Evolutionary conservation across 768 basidiomycete species (phyloP).

Genomic region (Tylopilus cervinicoccineus): DNA sequence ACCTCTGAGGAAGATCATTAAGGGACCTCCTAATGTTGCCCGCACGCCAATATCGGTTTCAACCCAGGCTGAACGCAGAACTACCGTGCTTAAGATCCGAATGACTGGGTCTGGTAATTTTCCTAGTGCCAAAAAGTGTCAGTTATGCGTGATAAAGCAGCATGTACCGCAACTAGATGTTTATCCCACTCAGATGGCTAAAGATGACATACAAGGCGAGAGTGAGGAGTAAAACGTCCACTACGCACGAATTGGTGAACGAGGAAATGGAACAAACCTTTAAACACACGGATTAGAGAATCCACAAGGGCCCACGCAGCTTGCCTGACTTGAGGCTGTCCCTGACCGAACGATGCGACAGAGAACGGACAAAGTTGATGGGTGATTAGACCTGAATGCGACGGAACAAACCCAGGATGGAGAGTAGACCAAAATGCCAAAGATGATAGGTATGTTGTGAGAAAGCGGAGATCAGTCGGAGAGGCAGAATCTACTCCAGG

Average conservation of each 20-base stretch:
- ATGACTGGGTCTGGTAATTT: constrained; percentile 31
- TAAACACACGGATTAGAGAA: constrained; percentile 39
- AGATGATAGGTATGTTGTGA: constrained; percentile 18
- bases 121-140: constrained; percentile 12
- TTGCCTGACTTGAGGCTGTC: constrained; percentile 70
- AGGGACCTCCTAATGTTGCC: constrained; percentile 61
- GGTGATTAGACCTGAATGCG: constrained; percentile 28
- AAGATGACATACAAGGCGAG: not conserved
- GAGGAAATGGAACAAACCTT: constrained; percentile 35
- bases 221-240: not conserved
- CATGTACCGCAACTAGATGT: not conserved
- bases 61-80: constrained; percentile 65
- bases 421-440: constrained; percentile 59
- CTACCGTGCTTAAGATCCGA: constrained; percentile 48
- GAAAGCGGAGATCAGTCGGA: not conserved
- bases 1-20: constrained; percentile 74
- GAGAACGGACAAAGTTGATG: constrained; percentile 23
- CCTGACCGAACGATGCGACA: constrained; percentile 43
- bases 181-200: not conserved
- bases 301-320: constrained; percentile 62
- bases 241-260: not conserved
- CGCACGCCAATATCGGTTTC: constrained; percentile 74
- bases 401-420: constrained; percentile 44
- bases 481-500: constrained; percentile 2
- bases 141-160: constrained; percentile 1